Conservation (phyloP, 345 rosid genomes). For the Corchorus capsularis region DNA sequence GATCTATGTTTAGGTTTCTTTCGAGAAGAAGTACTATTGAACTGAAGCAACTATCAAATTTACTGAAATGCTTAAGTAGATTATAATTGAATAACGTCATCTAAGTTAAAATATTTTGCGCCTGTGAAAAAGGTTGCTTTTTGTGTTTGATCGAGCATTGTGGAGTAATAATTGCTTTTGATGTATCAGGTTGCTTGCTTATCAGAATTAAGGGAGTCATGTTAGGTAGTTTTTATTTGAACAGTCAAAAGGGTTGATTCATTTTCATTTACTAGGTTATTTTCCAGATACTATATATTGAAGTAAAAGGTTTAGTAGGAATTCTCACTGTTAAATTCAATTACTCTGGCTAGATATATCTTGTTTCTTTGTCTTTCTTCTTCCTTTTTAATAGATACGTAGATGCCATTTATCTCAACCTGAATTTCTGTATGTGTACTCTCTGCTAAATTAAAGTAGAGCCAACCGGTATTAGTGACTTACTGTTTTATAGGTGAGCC, state of each 20-base stretch:
- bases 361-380: too few species aligned
- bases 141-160: too few species aligned
- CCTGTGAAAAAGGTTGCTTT: not conserved
- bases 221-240: not conserved
- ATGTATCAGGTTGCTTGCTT: not conserved
- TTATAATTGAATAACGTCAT: not conserved
- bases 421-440: not conserved
- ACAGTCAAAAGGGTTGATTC: not conserved
- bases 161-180: not conserved
- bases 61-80: not conserved
- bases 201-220: not conserved
- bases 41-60: not conserved
- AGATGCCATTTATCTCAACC: too few species aligned
- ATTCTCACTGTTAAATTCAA: too few species aligned
- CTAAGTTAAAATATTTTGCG: not conserved
- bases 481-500: not conserved
- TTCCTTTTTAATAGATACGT: too few species aligned
- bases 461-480: not conserved
- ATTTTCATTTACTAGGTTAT: slow-evolving; percentile 5
- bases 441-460: too few species aligned
- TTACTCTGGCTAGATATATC: too few species aligned
- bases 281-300: not conserved
- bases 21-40: not conserved
- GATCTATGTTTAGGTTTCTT: not conserved
- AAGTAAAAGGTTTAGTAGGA: too few species aligned